Evolutionary conservation across 2,329 filamentous ascomycete genomes (phyloP), one percentile per base, ranked within the genome.

Genomic region (Colletotrichum sp.): DNA sequence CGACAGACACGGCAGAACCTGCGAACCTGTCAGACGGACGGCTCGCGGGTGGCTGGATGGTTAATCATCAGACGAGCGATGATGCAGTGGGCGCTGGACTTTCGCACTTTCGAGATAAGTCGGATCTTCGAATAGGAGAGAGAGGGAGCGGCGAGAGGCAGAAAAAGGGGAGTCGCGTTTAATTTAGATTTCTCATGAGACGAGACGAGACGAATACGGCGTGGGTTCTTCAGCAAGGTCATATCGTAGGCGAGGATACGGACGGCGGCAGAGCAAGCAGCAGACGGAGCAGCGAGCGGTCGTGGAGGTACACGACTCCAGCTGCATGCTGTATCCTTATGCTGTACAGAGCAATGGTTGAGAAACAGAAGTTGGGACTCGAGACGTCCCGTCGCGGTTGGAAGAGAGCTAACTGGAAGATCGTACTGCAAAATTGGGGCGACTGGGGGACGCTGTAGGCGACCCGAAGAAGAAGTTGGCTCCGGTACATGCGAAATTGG

Each of bases 401-500:
- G 22, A 69, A 32, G 13, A 22, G 57, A 57, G 34, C 34, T 36
- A 36, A 34, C 27, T 36, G 8, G 64, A 59, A 73, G 70, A 69
- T 76, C 63, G 70, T 52, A 49, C 67, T 65, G 71, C 57, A 63
- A 69, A 67, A 63, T 36, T 39, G 69, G 72, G 63, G 36, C 30
- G 52, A 36, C 61, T 27, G 29, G 39, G 59, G 73, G 70, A 66
- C 63, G 73, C 57, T 68, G 64, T 63, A 65, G 70, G 63, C 44
- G 66, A 72, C 73, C 73, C 36, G 65, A 77, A 77, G 69, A 52
- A 77, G 76, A 76, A 77, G 69, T 72, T 57, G 73, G 34, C 73
- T 76, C 76, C 76, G 76, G 76, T 77, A 77, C 76, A 77, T 77
- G 65, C 69, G 76, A 77, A 69, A 77, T 77, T 77, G 76, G 73